A percentile compares a stretch with the other conserved stretches of the same genome.
These are phyloP conservation scores for Fusarium heterosporum DNA, from an alignment of 2,329 filamentous ascomycete species.

Conservation along the genomic window DNA sequence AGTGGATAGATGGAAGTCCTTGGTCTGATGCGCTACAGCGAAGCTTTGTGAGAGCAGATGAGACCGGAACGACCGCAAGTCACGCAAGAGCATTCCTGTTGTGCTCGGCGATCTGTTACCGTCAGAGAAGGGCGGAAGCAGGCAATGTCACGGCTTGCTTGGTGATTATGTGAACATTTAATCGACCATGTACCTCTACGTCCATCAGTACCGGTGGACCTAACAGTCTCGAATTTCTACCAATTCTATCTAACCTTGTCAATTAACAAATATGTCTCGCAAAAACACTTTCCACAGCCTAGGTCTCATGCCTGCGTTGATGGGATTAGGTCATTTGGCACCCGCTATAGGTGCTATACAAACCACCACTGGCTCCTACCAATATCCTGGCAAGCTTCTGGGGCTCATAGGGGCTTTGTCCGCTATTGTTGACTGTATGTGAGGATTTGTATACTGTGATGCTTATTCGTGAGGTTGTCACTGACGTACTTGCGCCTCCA, in stretches of 20 bases:
- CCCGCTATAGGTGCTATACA: constrained; percentile 27
- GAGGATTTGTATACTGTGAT: neutral
- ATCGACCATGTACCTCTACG: neutral
- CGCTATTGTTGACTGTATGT: constrained; percentile 19
- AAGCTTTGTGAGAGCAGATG: neutral
- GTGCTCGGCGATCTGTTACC: too few relatives aligned
- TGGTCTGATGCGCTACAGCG: neutral
- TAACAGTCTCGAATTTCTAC: neutral
- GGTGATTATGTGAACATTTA: neutral
- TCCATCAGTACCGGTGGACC: neutral
- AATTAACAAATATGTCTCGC: neutral
- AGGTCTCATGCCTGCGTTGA: constrained; percentile 22
- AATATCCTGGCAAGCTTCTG: constrained; percentile 15
- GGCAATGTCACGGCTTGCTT: neutral
- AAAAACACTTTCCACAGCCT: constrained; percentile 24
- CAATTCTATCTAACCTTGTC: neutral
- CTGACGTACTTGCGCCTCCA: neutral
- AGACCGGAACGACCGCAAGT: neutral
- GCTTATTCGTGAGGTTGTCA: neutral
- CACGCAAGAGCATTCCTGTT: neutral
- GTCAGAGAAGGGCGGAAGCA: neutral
- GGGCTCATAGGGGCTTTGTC: constrained; percentile 24
- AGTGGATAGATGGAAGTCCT: neutral
- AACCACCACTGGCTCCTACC: constrained; percentile 10
- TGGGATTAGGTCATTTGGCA: constrained; percentile 22